Evolutionary conservation across 805 yeast species (phyloP), one percentile per base, ranked within the genome.

Genomic region (Ogataea naganishii): DNA sequence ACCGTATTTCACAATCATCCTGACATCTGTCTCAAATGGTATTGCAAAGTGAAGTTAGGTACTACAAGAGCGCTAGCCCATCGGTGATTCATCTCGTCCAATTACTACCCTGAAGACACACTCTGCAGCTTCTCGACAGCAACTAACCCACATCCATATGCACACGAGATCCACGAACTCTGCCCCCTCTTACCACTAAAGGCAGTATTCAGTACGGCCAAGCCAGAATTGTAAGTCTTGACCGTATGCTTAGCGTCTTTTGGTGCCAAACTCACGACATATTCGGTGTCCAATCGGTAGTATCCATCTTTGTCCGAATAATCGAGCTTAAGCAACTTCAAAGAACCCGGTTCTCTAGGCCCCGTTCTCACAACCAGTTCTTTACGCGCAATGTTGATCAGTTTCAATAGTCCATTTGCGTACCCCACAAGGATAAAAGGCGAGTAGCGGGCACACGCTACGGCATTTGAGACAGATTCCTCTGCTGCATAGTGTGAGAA

Each of bases 111-210:
- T 12, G 21, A 7, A 13, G n/a, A 18, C 6, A 31, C 32, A n/a
- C 29, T 33, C 14, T 29, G 30, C 6, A 55, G 28, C 16, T 46
- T 36, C 28, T 55, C 60, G 6, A 54, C 33, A 6, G 47, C 42
- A 14, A 55, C 34, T 23, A 55, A 31, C 5, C 60, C 60, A 30
- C 41, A 44, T 5, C 41, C 51, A 40, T 45, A 53, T n/a, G 36
- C 23, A 12, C 46, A 40, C 14, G 47, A 37, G 9, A 46, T 24
- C 29, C 46, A 27, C 5, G 52, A 39, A 8, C 45, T 24, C 22
- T 36, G 31, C 4, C 36, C 20, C 3, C 30, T 36, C 9, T 38
- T 32, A 22, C 43, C 40, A n/a, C 41, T 36, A 12, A 44, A 34
- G 4, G 33, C 27, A 18, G 45, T 37, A n/a, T 46, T 38, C 3